Conservation (phyloP, 2,329 filamentous ascomycete genomes). For the Ophiostoma pallidulum region DNA sequence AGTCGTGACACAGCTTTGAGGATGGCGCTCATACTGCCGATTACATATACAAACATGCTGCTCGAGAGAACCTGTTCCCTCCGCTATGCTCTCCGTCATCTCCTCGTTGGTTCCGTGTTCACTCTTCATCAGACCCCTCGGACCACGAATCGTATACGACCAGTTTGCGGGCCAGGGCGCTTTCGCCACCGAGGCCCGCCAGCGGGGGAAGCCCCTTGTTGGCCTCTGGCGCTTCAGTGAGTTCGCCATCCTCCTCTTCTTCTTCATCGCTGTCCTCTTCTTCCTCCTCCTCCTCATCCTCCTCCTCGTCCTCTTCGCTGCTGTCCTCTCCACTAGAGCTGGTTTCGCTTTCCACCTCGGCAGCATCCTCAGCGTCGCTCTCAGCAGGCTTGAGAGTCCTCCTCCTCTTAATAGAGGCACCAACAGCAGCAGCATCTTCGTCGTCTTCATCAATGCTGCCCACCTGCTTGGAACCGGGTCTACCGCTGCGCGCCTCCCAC, state of each 20-base stretch:
- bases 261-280: neutral
- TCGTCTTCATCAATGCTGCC: conserved; percentile 1
- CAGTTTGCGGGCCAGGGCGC: conserved; percentile 4
- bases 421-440: neutral
- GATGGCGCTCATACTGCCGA: too few species aligned
- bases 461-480: too few species aligned
- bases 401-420: too few species aligned
- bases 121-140: conserved; percentile 14
- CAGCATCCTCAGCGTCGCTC: neutral
- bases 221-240: neutral
- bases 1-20: too few species aligned
- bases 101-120: too few species aligned
- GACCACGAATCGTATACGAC: conserved; percentile 20
- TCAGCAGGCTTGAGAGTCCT: too few species aligned
- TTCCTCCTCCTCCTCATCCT: neutral
- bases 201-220: neutral
- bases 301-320: neutral
- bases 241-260: neutral
- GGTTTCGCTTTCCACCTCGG: conserved; percentile 14
- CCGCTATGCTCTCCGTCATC: neutral
- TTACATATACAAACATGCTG: too few species aligned
- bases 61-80: neutral
- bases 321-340: conserved; percentile 12
- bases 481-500: too few species aligned
- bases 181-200: neutral